phyloP scores from a whole-genome alignment of 768 basidiomycete species.

The Kondoa subrosea region DNA sequence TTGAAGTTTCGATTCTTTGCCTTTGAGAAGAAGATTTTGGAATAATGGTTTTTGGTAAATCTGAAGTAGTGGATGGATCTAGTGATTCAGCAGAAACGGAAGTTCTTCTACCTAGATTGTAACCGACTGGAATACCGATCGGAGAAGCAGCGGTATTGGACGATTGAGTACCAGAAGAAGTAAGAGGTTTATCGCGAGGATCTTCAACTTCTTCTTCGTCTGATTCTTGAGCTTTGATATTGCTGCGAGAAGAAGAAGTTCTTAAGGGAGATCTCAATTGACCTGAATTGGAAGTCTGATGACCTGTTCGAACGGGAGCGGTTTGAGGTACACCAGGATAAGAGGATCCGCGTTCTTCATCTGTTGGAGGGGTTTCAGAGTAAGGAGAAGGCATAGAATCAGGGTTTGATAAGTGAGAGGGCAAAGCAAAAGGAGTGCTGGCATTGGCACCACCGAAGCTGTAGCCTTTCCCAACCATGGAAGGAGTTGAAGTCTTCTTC shows the following conservation, averaged over 20 bases:
- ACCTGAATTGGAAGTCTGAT: background rate
- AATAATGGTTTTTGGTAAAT: constrained; percentile 36
- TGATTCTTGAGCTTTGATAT: background rate
- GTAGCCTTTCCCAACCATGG: constrained; percentile 23
- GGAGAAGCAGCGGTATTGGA: background rate
- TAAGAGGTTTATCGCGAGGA: constrained; percentile 23
- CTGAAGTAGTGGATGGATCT: constrained; percentile 50
- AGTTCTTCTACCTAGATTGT: constrained; percentile 73
- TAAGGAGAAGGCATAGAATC: constrained; percentile 16
- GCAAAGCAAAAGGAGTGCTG: constrained; percentile 6
- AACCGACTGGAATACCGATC: constrained; percentile 43
- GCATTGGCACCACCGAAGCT: constrained; percentile 21
- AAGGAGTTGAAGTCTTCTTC: constrained; percentile 22
- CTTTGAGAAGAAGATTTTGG: constrained; percentile 78
- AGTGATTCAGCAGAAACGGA: constrained; percentile 95
- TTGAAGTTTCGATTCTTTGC: constrained; percentile 68
- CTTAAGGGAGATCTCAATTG: background rate
- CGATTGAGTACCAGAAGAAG: background rate
- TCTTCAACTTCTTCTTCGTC: constrained; percentile 5
- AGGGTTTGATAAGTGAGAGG: background rate
- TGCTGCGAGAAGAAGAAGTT: background rate
- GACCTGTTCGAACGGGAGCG: background rate
- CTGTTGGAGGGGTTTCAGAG: constrained; percentile 19
- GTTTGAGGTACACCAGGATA: background rate
- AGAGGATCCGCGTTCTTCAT: background rate